Percentiles rank a stretch among this genome's conserved stretches.
These are phyloP conservation scores for Cryptococcus sp. DNA, from an alignment of 1,284 basidiomycete species.

Conservation along the genomic window DNA sequence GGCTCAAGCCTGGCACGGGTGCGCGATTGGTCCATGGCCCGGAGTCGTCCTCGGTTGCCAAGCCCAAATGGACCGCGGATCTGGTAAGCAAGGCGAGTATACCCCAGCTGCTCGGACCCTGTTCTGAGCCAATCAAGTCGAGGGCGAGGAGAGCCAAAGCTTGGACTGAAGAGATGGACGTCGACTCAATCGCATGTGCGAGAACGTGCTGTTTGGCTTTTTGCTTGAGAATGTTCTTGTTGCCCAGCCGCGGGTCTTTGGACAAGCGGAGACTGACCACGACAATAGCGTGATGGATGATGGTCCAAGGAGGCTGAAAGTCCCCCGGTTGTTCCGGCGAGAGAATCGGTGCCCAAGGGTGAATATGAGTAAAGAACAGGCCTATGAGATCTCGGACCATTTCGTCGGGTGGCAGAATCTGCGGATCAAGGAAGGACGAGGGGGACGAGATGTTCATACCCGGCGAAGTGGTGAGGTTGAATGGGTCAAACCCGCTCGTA, in stretches of 20 bases:
- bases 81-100: constrained; percentile 51
- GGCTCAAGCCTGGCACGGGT: constrained; percentile 34
- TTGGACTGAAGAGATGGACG: constrained; percentile 48
- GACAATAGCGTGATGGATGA: constrained; percentile 52
- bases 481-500: constrained; percentile 24
- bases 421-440: constrained; percentile 41
- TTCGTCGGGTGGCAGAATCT: constrained; percentile 49
- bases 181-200: constrained; percentile 50
- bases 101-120: constrained; percentile 50
- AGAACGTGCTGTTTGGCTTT: constrained; percentile 51
- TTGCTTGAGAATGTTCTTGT: constrained; percentile 33
- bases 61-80: constrained; percentile 49
- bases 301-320: constrained; percentile 46
- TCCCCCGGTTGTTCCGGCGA: constrained; percentile 25
- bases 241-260: constrained; percentile 39
- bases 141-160: constrained; percentile 51
- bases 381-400: constrained; percentile 49
- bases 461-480: constrained; percentile 32
- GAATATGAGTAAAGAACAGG: constrained; percentile 47
- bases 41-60: constrained; percentile 42
- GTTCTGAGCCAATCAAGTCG: constrained; percentile 52
- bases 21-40: constrained; percentile 19
- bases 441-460: constrained; percentile 26
- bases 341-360: constrained; percentile 52
- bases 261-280: constrained; percentile 49